Evolutionary conservation across 2,329 filamentous ascomycete genomes (phyloP).

Genomic region (Waltergamsia citrina): DNA sequence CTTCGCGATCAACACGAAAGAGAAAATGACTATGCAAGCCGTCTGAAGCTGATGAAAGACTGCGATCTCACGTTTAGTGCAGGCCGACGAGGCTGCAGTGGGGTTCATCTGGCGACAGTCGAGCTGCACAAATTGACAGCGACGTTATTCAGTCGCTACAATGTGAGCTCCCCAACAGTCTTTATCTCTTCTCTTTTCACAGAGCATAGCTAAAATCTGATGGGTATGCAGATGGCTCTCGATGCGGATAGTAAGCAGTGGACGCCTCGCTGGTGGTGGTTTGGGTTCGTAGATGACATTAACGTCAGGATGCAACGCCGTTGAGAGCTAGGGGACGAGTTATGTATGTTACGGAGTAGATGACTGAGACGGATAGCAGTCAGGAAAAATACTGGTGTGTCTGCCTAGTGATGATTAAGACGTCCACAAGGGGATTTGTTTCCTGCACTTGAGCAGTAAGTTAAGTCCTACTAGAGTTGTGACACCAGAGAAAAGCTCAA

Average conservation of each 20-base stretch:
- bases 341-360: no score
- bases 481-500: no score
- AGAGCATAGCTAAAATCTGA: not conserved
- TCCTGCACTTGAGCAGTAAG: no score
- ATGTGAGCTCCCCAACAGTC: slow-evolving; percentile 13
- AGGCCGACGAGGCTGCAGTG: slow-evolving; percentile 28
- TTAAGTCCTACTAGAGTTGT: no score
- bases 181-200: not conserved
- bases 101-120: slow-evolving; percentile 20
- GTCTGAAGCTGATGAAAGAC: slow-evolving; percentile 25
- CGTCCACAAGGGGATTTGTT: no score
- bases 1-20: slow-evolving; percentile 22
- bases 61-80: slow-evolving; percentile 26
- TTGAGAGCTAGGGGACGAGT: no score
- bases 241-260: slow-evolving; percentile 3
- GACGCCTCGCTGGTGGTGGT: slow-evolving; percentile 5
- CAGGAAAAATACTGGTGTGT: no score
- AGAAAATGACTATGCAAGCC: slow-evolving; percentile 17
- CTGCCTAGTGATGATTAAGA: no score
- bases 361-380: no score
- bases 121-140: slow-evolving; percentile 26
- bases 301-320: slow-evolving; percentile 3
- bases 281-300: slow-evolving; percentile 5
- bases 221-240: slow-evolving; percentile 3
- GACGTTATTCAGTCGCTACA: slow-evolving; percentile 31